Evolutionary conservation across 129 eudicot species (phyloP), one percentile per base, ranked within the genome.

Genomic region (sunflower (Helianthus annuus)): DNA sequence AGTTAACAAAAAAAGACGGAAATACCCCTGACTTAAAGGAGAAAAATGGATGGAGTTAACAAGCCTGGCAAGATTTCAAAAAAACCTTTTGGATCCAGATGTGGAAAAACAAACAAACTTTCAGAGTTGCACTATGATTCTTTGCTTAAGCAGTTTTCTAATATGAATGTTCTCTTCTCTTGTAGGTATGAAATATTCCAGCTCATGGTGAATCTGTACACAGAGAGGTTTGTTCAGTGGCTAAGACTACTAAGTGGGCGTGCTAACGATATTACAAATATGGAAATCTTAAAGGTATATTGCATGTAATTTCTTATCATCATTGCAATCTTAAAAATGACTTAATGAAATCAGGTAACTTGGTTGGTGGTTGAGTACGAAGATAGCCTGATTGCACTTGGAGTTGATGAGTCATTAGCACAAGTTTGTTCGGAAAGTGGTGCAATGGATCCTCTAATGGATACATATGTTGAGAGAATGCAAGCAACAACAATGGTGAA

Each of bases 341-440:
- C 34, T 55, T 40, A 36, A 9, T 22, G 14, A 63, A 73, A 71
- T 74, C 39, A 94, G 98, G 97, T 94, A 61, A 94, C 98, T 72
- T 96, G 98, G 11, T 94, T 97, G 98, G 95, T 94, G 51, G 97
- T 94, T 46, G 97, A 94, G 48, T 94, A 94, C 86, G 97, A 94
- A 86, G 96, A 94, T 11, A 94, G 79, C 79, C 78, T 94, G 64
- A 86, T 90, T 75, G 93, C 81, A 61, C 97, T 94, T 57, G 98
- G 98, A 48, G 98, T 94, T 69, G 98, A 94, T 65, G 98, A 94
- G 74, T 82, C 98, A 40, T 82, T 94, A 54, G 98, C 98, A 68
- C 98, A 94, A 86, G 98, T 94, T 74, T 94, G 98, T 83, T 94
- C 98, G 98, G 98, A 27, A 27, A 27, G 32, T 27, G 32, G 32